Conservation (phyloP, 306 rosid genomes). For the Urtica urens region DNA sequence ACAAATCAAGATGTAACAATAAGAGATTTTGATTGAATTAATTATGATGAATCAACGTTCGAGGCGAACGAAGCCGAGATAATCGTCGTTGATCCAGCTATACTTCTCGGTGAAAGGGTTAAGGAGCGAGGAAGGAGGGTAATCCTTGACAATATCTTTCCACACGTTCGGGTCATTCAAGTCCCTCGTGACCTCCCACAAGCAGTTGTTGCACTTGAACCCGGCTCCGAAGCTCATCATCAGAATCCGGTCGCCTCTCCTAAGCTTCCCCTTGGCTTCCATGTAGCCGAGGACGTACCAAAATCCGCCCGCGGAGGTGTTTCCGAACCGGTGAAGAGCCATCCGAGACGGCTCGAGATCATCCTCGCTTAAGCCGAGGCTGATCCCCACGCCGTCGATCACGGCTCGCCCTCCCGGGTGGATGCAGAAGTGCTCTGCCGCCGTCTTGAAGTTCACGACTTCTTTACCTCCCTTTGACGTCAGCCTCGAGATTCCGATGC, state of each 20-base stretch:
- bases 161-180: constrained; percentile 55
- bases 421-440: constrained; percentile 64
- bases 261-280: constrained; percentile 85
- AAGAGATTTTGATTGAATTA: background rate
- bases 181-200: constrained; percentile 74
- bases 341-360: constrained; percentile 73
- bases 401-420: constrained; percentile 78
- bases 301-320: constrained; percentile 76
- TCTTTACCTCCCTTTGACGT: background rate
- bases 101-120: constrained; percentile 63
- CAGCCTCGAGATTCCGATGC: constrained; percentile 9
- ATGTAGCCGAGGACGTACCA: constrained; percentile 90
- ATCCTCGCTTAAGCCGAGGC: constrained; percentile 39
- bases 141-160: constrained; percentile 43
- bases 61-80: constrained; percentile 48
- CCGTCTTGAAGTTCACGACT: constrained; percentile 43
- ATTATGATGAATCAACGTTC: constrained; percentile 7
- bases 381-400: constrained; percentile 60
- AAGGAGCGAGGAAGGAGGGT: constrained; percentile 33
- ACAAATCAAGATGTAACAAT: background rate
- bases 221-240: constrained; percentile 95
- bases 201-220: constrained; percentile 73
- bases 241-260: constrained; percentile 49
- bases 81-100: constrained; percentile 61
- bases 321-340: constrained; percentile 82